Base-by-base conservation (phyloP, 768 basidiomycete species). In the Termitomyces heimii region DNA sequence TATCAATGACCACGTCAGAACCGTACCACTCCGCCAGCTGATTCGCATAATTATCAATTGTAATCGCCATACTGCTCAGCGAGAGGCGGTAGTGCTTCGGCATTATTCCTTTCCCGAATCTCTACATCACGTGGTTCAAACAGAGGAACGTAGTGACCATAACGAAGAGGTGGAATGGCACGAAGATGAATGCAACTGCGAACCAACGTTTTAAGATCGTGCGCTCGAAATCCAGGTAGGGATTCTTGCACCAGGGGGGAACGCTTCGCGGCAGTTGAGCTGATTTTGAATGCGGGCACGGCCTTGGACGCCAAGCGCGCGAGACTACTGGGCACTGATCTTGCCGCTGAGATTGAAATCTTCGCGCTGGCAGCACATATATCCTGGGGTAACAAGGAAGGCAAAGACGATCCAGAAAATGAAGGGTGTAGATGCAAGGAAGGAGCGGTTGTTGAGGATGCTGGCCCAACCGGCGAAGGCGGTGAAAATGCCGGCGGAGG, bases 41-140 rank as follows among this genome's bases (percentile, higher is more conserved):
- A 60, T 75, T 83, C 10, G 88, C 88, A 66, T 90, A 92, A 55
- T 83, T 83, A 57, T 92, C 90, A 86, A 92, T 86, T 67, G 92
- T 88, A 26, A 86, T 80, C 0, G 83, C 87, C 82, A 92, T 88
- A 47, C 79, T 83, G 56, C 73, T 79, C 75, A 81, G 71, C 67
- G 84, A 83, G 31, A 93, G 74, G 43, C 89, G 75, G 66, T 94
- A 93, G 29, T 84, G 81, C 75, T 89, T 85, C 24, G 90, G 92
- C 80, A 88, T 91, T 83, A 92, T 84, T 43, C 92, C 91, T 74
- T 92, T 93, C 0, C 90, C 89, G 68, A 93, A 92, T 37, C 90
- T 75, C 64, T 92, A 92, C 47, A 89, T 92, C 68, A 93, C 82
- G 64, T 93, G 89, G 71, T 90, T 89, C 4, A 82, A 81, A 70